Percentiles rank a stretch among this genome's conserved stretches.
These are phyloP conservation scores for Lipomyces spencermartinsiae DNA, from an alignment of 805 yeast genomes.

Conservation along the genomic window DNA sequence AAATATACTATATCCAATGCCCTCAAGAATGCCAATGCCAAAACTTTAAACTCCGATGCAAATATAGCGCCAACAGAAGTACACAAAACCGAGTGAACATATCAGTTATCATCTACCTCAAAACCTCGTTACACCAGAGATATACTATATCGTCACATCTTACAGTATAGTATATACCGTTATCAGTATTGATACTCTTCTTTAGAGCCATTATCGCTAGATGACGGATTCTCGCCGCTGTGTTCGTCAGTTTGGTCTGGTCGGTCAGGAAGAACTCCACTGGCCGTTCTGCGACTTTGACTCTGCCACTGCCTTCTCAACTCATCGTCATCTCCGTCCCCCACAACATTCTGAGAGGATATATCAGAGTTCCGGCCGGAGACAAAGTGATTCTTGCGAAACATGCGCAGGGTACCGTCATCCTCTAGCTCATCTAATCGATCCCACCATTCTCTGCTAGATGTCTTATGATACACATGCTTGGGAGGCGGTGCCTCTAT, in stretches of 20 bases:
- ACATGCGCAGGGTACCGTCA: not conserved
- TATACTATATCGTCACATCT: not conserved
- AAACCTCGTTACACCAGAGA: not conserved
- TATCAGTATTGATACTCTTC: not conserved
- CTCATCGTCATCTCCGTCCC: not conserved
- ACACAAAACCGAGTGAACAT: not conserved
- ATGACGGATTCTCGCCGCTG: not conserved
- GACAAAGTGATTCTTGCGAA: not conserved
- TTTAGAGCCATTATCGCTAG: not conserved
- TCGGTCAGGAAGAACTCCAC: not conserved
- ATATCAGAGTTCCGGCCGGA: not conserved
- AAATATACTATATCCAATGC: not conserved
- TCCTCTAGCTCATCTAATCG: conserved; percentile 9
- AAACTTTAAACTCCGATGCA: not conserved
- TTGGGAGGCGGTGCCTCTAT: conserved; percentile 10
- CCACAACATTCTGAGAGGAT: not conserved
- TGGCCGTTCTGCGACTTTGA: not conserved
- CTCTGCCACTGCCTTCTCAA: not conserved
- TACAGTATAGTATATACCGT: not conserved
- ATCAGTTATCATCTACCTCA: not conserved
- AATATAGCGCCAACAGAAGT: not conserved
- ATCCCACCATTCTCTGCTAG: conserved; percentile 21
- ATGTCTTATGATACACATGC: not conserved
- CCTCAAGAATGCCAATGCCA: not conserved
- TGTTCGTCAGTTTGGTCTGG: not conserved